These are phyloP conservation scores for Cyclotella distinguenda DNA, from an alignment of 108 stramenopile genomes.

Conservation along the genomic window DNA sequence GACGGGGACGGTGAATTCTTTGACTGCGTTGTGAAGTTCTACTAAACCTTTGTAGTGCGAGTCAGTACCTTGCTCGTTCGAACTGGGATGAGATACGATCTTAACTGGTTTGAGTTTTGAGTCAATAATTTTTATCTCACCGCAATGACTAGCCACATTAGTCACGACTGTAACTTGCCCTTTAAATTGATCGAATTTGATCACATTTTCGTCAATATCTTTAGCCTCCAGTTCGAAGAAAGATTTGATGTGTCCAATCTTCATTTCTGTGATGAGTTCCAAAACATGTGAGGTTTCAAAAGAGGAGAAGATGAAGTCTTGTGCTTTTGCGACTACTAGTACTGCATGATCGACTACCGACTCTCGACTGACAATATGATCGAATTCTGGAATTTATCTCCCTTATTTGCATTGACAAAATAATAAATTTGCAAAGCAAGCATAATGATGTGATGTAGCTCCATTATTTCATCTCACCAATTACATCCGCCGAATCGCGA, in stretches of 20 bases:
- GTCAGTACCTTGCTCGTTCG: conserved; percentile 74
- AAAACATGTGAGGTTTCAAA: conserved; percentile 13
- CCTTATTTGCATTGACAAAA: too few relatives aligned
- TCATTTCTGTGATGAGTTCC: conserved; percentile 42
- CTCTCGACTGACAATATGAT: too few relatives aligned
- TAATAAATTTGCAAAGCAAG: background rate
- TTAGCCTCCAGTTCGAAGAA: conserved; percentile 79
- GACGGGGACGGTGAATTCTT: conserved; percentile 30
- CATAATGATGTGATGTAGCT: background rate
- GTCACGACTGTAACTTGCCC: conserved; percentile 76
- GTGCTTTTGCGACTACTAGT: background rate
- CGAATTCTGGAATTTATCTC: too few relatives aligned
- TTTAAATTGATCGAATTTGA: conserved; percentile 61
- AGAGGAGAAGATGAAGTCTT: conserved; percentile 1
- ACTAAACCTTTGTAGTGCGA: conserved; percentile 74
- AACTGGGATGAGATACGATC: too few relatives aligned
- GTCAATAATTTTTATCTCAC: too few relatives aligned
- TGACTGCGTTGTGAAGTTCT: conserved; percentile 47
- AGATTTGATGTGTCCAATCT: conserved; percentile 57
- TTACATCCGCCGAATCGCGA: conserved; percentile 15
- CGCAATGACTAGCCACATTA: conserved; percentile 85
- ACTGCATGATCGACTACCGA: too few relatives aligned
- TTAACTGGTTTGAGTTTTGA: too few relatives aligned
- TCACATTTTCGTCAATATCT: conserved; percentile 65
- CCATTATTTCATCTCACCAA: conserved; percentile 20